Evolutionary conservation across 148 eudicot genomes (phyloP).

Genomic region (Rhododendron ferrugineum): DNA sequence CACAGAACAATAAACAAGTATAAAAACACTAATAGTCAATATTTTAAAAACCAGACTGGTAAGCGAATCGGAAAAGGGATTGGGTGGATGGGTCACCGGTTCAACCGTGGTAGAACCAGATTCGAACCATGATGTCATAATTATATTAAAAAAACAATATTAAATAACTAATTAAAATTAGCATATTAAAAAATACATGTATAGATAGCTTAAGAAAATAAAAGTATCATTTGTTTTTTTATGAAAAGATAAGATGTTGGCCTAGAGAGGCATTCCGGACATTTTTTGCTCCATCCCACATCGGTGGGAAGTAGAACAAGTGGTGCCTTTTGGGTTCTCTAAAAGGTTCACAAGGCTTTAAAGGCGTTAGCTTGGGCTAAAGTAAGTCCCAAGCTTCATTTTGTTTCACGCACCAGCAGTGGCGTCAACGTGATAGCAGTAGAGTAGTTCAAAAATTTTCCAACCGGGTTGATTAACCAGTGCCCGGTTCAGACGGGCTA

Average conservation of each 20-base stretch:
- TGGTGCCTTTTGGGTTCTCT: not conserved
- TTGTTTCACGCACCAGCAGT: not conserved
- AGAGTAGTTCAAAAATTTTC: not conserved
- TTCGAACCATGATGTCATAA: not conserved
- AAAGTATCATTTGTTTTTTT: not conserved
- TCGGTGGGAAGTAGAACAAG: not conserved
- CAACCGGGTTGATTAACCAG: no score
- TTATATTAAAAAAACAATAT: no score
- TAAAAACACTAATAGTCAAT: not conserved
- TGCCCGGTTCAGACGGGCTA: no score
- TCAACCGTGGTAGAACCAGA: no score
- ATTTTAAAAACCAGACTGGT: no score
- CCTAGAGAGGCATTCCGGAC: not conserved
- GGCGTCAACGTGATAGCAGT: not conserved
- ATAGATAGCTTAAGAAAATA: not conserved
- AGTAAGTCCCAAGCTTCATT: no score
- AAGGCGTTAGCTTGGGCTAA: no score
- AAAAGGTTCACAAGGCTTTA: not conserved
- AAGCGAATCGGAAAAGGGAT: no score
- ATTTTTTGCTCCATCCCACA: not conserved
- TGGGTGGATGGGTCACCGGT: no score
- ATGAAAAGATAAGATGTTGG: not conserved
- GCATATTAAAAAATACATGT: not conserved
- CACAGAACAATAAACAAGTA: not conserved
- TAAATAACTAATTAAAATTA: not conserved